Conservation (phyloP, 2,329 filamentous ascomycete genomes). For the Fusarium buxicola region DNA sequence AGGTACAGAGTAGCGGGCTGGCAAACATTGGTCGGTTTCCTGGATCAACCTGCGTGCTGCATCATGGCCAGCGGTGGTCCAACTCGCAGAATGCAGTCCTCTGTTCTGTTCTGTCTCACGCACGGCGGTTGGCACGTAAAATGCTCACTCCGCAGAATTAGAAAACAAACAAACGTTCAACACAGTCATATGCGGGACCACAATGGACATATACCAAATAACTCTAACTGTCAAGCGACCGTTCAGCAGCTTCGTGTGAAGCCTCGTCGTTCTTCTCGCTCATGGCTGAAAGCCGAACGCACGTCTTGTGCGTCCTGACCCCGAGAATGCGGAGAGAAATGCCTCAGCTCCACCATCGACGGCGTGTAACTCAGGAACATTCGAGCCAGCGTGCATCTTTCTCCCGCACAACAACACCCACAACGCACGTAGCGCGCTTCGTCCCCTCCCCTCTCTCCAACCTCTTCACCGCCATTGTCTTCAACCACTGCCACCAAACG, state of each 20-base stretch:
- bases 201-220: not conserved
- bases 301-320: constrained; percentile 2
- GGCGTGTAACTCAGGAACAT: constrained; percentile 29
- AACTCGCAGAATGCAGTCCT: constrained; percentile 8
- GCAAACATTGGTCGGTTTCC: constrained; percentile 12
- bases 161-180: constrained; percentile 1
- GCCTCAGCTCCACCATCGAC: constrained; percentile 47
- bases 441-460: constrained; percentile 25
- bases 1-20: constrained; percentile 5
- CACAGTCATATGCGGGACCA: not conserved
- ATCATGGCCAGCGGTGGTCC: not conserved
- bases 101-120: not conserved
- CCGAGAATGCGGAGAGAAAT: constrained; percentile 50
- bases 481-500: constrained; percentile 32
- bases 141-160: constrained; percentile 3
- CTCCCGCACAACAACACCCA: constrained; percentile 27
- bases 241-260: not conserved
- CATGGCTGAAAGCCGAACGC: not conserved
- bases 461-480: constrained; percentile 43
- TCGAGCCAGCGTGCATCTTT: constrained; percentile 36
- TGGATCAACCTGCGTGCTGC: constrained; percentile 1
- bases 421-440: constrained; percentile 33
- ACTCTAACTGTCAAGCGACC: not conserved
- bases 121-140: not conserved
- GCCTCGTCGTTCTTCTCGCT: constrained; percentile 1